Percentiles rank a stretch among this genome's conserved stretches.
Evolutionary conservation across 2,329 filamentous ascomycete genomes (phyloP).

Genomic region (Eutypa lata): DNA sequence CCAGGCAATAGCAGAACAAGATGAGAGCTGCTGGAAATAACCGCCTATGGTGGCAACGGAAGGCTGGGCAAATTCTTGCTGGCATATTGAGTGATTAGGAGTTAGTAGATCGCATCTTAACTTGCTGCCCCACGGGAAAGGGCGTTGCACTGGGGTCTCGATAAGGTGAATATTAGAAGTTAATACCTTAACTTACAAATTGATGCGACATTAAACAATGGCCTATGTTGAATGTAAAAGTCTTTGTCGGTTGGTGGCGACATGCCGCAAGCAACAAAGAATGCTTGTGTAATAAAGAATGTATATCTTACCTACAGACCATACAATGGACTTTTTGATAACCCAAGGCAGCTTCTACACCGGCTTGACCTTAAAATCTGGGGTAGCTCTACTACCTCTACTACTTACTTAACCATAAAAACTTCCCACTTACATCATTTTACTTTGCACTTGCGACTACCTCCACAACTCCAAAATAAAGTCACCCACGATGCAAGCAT

Average conservation of each 20-base stretch:
- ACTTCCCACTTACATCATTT: not conserved
- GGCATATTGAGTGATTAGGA: not conserved
- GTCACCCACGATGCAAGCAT: constrained; percentile 20
- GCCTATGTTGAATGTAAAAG: not conserved
- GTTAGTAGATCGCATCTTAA: not conserved
- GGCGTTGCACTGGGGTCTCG: no score
- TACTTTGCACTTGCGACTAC: not conserved
- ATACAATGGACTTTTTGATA: not conserved
- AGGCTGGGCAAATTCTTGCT: not conserved
- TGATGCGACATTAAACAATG: not conserved
- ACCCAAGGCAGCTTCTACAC: not conserved
- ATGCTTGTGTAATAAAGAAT: not conserved
- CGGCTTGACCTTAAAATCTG: not conserved
- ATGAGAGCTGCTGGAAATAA: not conserved
- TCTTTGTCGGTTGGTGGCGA: not conserved
- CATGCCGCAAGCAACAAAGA: not conserved
- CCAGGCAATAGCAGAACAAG: not conserved
- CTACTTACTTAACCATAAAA: not conserved
- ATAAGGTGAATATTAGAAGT: no score
- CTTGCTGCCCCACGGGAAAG: not conserved
- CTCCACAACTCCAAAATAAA: no score
- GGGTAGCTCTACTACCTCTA: not conserved
- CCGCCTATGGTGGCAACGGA: not conserved
- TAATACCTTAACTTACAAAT: not conserved
- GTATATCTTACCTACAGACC: not conserved